Percentiles rank a stretch among this genome's conserved stretches.
phyloP scores from a whole-genome alignment of 768 basidiomycete species.

The Kwoniella botswanensis region DNA sequence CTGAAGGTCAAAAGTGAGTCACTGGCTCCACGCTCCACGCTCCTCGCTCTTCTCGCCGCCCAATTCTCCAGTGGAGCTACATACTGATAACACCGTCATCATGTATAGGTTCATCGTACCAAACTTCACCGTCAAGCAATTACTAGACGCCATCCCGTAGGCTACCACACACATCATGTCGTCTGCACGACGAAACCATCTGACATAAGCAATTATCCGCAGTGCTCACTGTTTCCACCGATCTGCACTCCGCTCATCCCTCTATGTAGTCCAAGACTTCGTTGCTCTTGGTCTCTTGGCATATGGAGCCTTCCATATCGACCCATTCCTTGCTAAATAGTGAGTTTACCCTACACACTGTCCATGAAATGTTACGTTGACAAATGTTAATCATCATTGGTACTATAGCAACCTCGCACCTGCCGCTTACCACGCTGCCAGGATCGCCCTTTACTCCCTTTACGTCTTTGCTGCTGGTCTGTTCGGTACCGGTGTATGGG shows the following conservation, averaged over 20 bases:
- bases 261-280: conserved; percentile 80
- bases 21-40: not conserved
- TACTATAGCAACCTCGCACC: conserved; percentile 59
- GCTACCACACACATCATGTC: no score
- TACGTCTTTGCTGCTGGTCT: conserved; percentile 84
- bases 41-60: conserved; percentile 4
- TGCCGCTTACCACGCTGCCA: conserved; percentile 64
- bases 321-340: conserved; percentile 62
- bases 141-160: conserved; percentile 76
- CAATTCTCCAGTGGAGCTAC: not conserved
- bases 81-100: not conserved
- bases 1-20: conserved; percentile 49
- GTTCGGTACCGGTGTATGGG: conserved; percentile 91
- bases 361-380: not conserved
- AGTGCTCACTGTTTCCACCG: conserved; percentile 86
- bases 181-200: not conserved
- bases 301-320: conserved; percentile 70
- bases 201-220: not conserved
- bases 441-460: conserved; percentile 74
- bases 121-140: conserved; percentile 83
- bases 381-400: no score
- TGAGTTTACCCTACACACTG: conserved; percentile 25
- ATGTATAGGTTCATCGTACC: conserved; percentile 65
- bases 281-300: conserved; percentile 71
- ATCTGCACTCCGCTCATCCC: conserved; percentile 76